Evolutionary conservation across 805 yeast genomes (phyloP), one percentile per base, ranked within the genome.

Genomic region (Sugiyamaella marilandica): DNA sequence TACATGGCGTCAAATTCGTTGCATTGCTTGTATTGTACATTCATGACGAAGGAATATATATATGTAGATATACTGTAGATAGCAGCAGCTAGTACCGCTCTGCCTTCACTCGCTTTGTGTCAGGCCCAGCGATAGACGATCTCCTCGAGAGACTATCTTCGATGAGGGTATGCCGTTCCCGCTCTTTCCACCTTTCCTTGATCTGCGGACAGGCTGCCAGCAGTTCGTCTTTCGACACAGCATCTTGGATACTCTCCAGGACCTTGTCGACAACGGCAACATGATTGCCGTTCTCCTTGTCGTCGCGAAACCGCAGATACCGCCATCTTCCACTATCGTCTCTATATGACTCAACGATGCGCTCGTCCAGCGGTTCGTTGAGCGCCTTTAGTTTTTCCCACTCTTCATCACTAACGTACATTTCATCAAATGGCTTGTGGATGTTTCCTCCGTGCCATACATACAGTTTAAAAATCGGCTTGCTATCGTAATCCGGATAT

Each of bases 281-380:
- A 67, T 89, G 96, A 67, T 94, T 94, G 8, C 95, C 98, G 64
- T 87, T 84, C 14, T 79, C 69, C 65, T 94, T 94, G 69, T 94
- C 99, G 70, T 94, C 96, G 65, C 99, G 78, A 68, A 92, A 94
- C 55, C 99, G 76, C 53, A 92, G 67, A 73, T 87, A 76, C 55
- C 81, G 81, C 99, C 99, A 94, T 45, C 77, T 79, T 2, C 85
- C 84, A 45, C 77, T 76, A 21, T 73, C 71, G 55, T 83, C 85
- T 64, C 83, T 80, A 51, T 85, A 76, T 57, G 94, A 89, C 68
- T 94, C 99, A 1, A 84, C 91, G 31, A 95, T 81, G 56, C 98
- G 75, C 19, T 91, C 95, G 63, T 92, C 88, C 49, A 94, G 75
- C 0, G 97, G 96, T 67, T 92, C 91, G 13, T 80, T 77, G 24